Base-by-base conservation (phyloP, 768 basidiomycete genomes). In the Gymnopilus junonius region DNA sequence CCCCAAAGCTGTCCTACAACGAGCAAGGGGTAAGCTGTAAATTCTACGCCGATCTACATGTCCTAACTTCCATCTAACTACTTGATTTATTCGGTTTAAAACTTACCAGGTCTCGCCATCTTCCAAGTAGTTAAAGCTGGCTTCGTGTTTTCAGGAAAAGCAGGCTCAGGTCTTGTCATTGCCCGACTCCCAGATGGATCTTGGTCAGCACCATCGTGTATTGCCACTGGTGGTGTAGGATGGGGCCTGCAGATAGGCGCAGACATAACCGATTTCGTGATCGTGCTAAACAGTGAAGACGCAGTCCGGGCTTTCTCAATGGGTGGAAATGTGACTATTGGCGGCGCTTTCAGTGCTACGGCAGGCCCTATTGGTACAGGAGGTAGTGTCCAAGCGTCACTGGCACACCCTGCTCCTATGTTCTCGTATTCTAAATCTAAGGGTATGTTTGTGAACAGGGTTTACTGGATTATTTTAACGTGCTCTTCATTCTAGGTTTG, bases 221-320 rank as follows among this genome's bases (percentile, higher is more conserved):
- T 99, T 72, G 96, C 93, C 31, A 99, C 95, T 0, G 96, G 93
- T 17, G 97, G 97, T 35, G 85, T 96, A 11, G 94, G 95, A 15
- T 94, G 94, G 91, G 94, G 94, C 32, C 87, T 96, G 43, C 97
- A 99, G 77, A 94, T 97, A 60, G 96, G 96, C 51, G 96, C 96
- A 2, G 96, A 97, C 78, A 86, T 96, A 73, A 92, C 90, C 50
- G 95, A 98, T 74, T 97, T 98, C 67, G 96, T 99, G 61, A 88
- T 99, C 74, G 95, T 99, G 39, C 90, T 99, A 71, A 98, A 98
- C 82, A 92, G 89, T 66, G 94, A 97, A 69, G 96, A 98, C 59
- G 95, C 97, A 40, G 94, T 99, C 32, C 85, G 89, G 46, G 97
- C 97, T 10, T 99, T 99, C 82, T 94, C 94, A 3, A 83, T 94